These are phyloP conservation scores for Aspergillus ellipticus DNA, from an alignment of 495 filamentous ascomycete species.

Conservation along the genomic window DNA sequence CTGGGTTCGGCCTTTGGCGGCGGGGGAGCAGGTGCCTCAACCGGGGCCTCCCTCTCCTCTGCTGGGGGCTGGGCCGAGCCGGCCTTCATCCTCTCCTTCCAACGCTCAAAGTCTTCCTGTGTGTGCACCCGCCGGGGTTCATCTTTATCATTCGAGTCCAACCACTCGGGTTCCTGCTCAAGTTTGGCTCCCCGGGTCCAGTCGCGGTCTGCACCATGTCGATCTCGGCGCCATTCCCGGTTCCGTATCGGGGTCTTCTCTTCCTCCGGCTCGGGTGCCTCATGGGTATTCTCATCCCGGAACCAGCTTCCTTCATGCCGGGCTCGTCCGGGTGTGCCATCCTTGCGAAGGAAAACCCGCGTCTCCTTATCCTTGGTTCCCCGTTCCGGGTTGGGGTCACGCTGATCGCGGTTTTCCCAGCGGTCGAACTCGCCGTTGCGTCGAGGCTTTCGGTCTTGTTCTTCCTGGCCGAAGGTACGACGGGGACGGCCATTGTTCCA, in stretches of 20 bases:
- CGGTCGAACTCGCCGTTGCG: slow-evolving; percentile 66
- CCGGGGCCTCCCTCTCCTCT: slow-evolving; percentile 41
- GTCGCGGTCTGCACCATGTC: slow-evolving; percentile 59
- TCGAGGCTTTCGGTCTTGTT: slow-evolving; percentile 47
- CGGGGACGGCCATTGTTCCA: slow-evolving; percentile 56
- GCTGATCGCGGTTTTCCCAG: slow-evolving; percentile 47
- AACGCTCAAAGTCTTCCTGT: slow-evolving; percentile 90
- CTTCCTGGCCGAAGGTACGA: slow-evolving; percentile 51
- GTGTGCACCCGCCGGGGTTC: slow-evolving; percentile 66
- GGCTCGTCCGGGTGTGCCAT: slow-evolving; percentile 41
- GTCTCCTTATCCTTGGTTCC: slow-evolving; percentile 40
- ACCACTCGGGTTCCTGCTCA: slow-evolving; percentile 83
- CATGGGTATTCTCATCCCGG: slow-evolving; percentile 51
- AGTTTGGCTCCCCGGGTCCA: slow-evolving; percentile 49
- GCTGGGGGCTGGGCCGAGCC: slow-evolving; percentile 36
- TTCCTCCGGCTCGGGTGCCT: slow-evolving; percentile 53
- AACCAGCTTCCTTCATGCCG: slow-evolving; percentile 57
- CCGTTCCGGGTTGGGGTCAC: slow-evolving; percentile 48
- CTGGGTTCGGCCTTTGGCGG: slow-evolving; percentile 30
- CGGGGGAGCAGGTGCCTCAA: slow-evolving; percentile 21
- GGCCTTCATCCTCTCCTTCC: slow-evolving; percentile 90
- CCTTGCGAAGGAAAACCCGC: slow-evolving; percentile 48
- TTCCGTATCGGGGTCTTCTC: slow-evolving; percentile 51
- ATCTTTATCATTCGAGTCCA: slow-evolving; percentile 72
- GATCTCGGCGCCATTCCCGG: slow-evolving; percentile 63